These are phyloP conservation scores for Neopestalotiopsis clavispora DNA, from an alignment of 2,329 filamentous ascomycete species.

Conservation along the genomic window DNA sequence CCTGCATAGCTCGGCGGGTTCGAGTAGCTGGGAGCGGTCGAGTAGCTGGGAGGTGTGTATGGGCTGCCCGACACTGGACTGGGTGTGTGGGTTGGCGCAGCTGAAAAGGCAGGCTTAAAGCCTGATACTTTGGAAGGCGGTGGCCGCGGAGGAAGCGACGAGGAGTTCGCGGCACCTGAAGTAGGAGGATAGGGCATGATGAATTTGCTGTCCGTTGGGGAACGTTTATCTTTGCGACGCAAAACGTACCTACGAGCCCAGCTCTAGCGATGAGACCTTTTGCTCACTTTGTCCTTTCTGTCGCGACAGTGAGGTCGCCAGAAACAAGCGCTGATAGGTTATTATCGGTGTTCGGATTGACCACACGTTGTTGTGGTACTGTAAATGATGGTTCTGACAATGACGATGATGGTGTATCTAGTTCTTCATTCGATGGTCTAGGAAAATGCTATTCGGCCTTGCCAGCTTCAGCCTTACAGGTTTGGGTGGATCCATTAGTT, in stretches of 20 bases:
- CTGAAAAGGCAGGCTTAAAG: slow-evolving; percentile 59
- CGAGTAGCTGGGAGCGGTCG: slow-evolving; percentile 36
- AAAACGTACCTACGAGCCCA: slow-evolving; percentile 58
- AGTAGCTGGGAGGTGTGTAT: slow-evolving; percentile 42
- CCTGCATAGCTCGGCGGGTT: slow-evolving; percentile 40
- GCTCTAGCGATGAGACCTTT: slow-evolving; percentile 19
- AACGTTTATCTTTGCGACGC: slow-evolving; percentile 35
- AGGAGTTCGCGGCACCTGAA: slow-evolving; percentile 72
- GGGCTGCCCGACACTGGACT: slow-evolving; percentile 33
- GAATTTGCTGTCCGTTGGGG: slow-evolving; percentile 53
- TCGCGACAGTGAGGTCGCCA: not conserved
- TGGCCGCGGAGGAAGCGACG: slow-evolving; percentile 75
- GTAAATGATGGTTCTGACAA: not conserved
- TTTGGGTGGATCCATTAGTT: slow-evolving; percentile 5
- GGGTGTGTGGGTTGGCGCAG: slow-evolving; percentile 36
- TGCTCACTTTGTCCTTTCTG: slow-evolving; percentile 12
- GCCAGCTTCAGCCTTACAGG: slow-evolving; percentile 3
- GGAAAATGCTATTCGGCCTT: not conserved
- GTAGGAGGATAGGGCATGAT: slow-evolving; percentile 87
- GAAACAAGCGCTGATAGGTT: not conserved
- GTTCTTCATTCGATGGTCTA: not conserved
- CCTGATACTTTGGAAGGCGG: slow-evolving; percentile 59
- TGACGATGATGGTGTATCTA: not conserved
- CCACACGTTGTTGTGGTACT: not conserved
- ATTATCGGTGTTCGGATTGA: not conserved